Evolutionary conservation across 306 rosid species (phyloP).

Genomic region (Acacia melanoxylon): DNA sequence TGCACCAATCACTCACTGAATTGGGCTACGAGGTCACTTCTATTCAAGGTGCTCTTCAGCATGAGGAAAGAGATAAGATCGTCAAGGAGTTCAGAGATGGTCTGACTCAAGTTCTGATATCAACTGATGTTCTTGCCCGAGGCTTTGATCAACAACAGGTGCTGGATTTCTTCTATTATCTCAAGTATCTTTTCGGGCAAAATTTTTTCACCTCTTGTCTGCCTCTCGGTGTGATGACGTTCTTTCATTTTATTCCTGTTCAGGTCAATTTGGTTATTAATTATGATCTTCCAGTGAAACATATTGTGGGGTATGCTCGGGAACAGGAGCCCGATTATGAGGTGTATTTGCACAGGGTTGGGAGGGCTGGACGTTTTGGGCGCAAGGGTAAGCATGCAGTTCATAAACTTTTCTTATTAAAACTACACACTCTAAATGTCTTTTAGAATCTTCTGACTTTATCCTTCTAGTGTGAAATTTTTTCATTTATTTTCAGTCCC

Average conservation of each 20-base stretch:
- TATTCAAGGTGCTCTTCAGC: constrained; percentile 68
- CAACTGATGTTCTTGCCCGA: constrained; percentile 76
- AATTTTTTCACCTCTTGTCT: background rate
- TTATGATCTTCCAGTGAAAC: constrained; percentile 69
- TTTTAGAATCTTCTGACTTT: background rate
- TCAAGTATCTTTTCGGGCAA: background rate
- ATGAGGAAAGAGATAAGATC: constrained; percentile 75
- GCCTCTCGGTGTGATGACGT: constrained; percentile 8
- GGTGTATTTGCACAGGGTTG: constrained; percentile 73
- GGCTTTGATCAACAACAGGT: constrained; percentile 88
- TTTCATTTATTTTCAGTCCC: background rate
- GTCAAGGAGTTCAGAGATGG: constrained; percentile 83
- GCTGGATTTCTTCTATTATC: background rate
- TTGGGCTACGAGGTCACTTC: constrained; percentile 73
- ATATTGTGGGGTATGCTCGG: constrained; percentile 30
- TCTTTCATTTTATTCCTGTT: background rate
- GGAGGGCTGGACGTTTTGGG: constrained; percentile 83
- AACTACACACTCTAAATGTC: background rate
- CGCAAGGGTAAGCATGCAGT: constrained; percentile 63
- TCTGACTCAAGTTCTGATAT: constrained; percentile 75
- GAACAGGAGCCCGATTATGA: constrained; percentile 63
- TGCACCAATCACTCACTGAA: constrained; percentile 60
- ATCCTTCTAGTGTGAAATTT: background rate
- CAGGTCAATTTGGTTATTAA: constrained; percentile 73
- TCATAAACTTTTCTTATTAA: background rate